Base-by-base conservation (phyloP, 1,284 basidiomycete genomes). In the Papiliotrema fonsecae region DNA sequence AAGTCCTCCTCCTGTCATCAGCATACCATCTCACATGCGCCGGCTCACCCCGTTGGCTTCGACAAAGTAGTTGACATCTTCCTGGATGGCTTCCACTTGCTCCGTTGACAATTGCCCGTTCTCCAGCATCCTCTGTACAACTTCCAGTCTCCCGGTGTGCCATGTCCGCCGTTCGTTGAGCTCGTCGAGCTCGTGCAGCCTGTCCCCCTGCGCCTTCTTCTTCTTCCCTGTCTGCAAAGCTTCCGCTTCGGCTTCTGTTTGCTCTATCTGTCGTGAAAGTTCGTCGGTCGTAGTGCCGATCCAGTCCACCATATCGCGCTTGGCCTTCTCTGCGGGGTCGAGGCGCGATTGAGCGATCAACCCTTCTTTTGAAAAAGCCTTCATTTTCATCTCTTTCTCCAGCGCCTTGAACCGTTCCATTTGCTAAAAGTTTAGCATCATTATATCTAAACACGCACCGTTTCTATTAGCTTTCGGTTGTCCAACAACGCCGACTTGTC, bases 371-470 rank as follows among this genome's bases (percentile, higher is more conserved):
- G 93, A 97, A 77, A 98, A 99, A 0, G 96, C 96, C 73, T 99
- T 99, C 55, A 96, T 98, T 82, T 99, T 99, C 92, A 98, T 97
- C 76, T 98, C 96, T 78, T 98, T 99, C 78, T 99, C 96, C 75
- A 91, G 90, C 22, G 94, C 94, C 69, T 99, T 99, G 82, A 99
- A 99, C 69, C 90, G 91, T 77, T 99, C 96, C 96, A 99, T 99
- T 96, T 98, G 96, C 93, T 97, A 28, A 32, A 41, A 10, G 18
- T n/a, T 18, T 38, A 26, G 11, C 24, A 5, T 22, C 14, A 16
- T 16, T 18, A 7, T 22, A 22, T 10, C 16, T 14, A 9, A 14
- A 35, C 36, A 80, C 91, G 78, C 73, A 97, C 93, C 64, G 90
- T 96, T 77, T 99, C 96, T 71, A 99, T 99, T 57, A 97, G 77